Conservation (phyloP, 352 stramenopile species). For the Pythium phragmiticola region DNA sequence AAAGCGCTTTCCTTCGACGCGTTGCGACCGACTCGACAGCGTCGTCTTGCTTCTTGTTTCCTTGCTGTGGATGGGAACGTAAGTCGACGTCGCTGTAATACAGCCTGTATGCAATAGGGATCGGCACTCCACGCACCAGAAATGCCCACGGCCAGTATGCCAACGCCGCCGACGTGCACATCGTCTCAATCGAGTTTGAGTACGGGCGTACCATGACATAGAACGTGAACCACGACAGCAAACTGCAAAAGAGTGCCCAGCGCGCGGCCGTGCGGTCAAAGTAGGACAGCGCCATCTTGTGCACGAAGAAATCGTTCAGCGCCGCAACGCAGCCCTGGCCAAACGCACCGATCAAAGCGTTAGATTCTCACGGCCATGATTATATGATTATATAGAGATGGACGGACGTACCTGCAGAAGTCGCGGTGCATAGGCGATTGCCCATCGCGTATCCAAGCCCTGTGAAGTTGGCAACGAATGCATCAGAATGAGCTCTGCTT, state of each 20-base stretch:
- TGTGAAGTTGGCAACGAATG: conserved; percentile 22
- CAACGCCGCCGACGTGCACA: conserved; percentile 74
- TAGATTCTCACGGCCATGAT: too few species aligned
- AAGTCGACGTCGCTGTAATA: not conserved
- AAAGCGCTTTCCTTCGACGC: conserved; percentile 36
- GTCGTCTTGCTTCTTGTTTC: conserved; percentile 31
- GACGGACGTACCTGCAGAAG: conserved; percentile 51
- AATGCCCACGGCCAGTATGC: conserved; percentile 81
- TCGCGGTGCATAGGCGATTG: conserved; percentile 73
- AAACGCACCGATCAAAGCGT: not conserved
- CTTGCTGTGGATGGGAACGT: conserved; percentile 9
- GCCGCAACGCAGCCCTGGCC: conserved; percentile 54
- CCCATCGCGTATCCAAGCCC: conserved; percentile 81
- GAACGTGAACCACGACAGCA: conserved; percentile 86
- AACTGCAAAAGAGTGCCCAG: conserved; percentile 70
- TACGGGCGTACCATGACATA: conserved; percentile 86
- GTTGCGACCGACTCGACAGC: conserved; percentile 5
- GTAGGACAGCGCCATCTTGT: conserved; percentile 61
- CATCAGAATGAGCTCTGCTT: not conserved
- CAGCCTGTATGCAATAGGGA: too few species aligned
- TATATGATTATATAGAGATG: not conserved
- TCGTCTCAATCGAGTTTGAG: conserved; percentile 83
- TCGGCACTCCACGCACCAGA: conserved; percentile 30
- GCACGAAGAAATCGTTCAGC: conserved; percentile 72
- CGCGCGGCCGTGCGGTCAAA: conserved; percentile 65